Evolutionary conservation across 371 early-diverging fungal species (phyloP), one percentile per base, ranked within the genome.

Genomic region (Syncephalastrum monosporum): DNA sequence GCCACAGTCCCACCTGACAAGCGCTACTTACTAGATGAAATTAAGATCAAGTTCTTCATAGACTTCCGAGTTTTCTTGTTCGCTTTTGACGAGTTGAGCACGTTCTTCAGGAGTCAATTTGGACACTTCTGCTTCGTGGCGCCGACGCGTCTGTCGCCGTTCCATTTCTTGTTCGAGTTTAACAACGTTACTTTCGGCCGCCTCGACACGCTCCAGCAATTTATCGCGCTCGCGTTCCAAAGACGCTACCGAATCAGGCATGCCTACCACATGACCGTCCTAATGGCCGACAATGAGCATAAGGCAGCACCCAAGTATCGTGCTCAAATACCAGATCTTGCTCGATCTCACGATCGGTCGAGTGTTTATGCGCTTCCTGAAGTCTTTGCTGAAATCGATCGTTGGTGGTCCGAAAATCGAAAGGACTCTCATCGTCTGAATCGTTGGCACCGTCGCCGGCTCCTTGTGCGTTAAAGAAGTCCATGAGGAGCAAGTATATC

Each of bases 31-130:
- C 65, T 60, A 65, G 21, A 65, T 27, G 10, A 54, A 52, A 38
- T 60, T 29, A 42, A 60, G 15, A 21, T 62, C 66, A 3, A 51
- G 50, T 24, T 56, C 49, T 17, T 61, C 52, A 1, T 33, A 33
- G 24, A 47, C 15, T 8, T 58, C 46, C 1, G 56, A 41, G n/a
- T 48, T 42, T 38, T 55, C 24, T n/a, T 52, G 19, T n/a, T 55
- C 47, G 33, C 47, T 15, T 29, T 58, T 57, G 38, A 59, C 49
- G 19, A 44, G 52, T 5, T 50, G 47, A 19, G 76, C 72, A 56
- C 76, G 66, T 55, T 70, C 67, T 17, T 70, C 72, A 16, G 76
- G 72, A 42, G 76, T 68, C 67, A 76, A 43, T 14, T 72, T 72
- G 8, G 64, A 48, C 2, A 76, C 12, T 2, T 45, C 38, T 0